phyloP scores from a whole-genome alignment of 148 eudicot genomes.

The Suaeda aralocaspica region DNA sequence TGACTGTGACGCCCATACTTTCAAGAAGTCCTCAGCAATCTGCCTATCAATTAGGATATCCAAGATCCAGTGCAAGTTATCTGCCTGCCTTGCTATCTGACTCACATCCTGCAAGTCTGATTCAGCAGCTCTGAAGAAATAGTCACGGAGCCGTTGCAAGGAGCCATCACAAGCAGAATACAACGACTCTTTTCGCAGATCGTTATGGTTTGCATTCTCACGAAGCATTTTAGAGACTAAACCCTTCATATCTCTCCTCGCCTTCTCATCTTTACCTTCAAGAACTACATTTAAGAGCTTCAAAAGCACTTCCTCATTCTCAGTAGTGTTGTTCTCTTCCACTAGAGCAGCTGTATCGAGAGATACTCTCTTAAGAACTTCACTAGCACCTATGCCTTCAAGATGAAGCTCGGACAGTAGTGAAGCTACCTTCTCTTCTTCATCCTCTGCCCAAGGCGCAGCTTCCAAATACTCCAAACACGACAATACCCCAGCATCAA shows the following conservation, averaged over 20 bases:
- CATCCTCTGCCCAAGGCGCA: slow-evolving; percentile 98
- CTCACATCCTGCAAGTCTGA: slow-evolving; percentile 48
- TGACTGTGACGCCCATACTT: slow-evolving; percentile 64
- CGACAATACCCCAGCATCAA: slow-evolving; percentile 87
- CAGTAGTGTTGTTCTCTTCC: slow-evolving; percentile 31
- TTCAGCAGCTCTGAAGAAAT: slow-evolving; percentile 51
- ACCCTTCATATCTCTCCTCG: slow-evolving; percentile 88
- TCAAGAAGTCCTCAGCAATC: slow-evolving; percentile 73
- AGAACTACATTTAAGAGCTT: slow-evolving; percentile 84
- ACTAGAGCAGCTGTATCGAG: slow-evolving; percentile 40
- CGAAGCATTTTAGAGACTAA: slow-evolving; percentile 82
- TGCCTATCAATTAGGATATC: slow-evolving; percentile 84
- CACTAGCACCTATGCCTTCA: slow-evolving; percentile 68
- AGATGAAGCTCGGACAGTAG: slow-evolving; percentile 72
- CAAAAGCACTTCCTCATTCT: slow-evolving; percentile 70
- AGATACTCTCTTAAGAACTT: slow-evolving; percentile 82
- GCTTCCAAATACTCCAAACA: slow-evolving; percentile 97
- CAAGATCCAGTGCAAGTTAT: slow-evolving; percentile 83
- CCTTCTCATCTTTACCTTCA: slow-evolving; percentile 92
- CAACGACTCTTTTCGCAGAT: slow-evolving; percentile 72
- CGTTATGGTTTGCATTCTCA: slow-evolving; percentile 66
- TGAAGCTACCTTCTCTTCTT: slow-evolving; percentile 83
- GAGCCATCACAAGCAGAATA: slow-evolving; percentile 79
- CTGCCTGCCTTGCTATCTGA: slow-evolving; percentile 81
- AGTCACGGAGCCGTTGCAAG: slow-evolving; percentile 48